These are phyloP conservation scores for Solanum corneliomulleri DNA, from an alignment of 257 asterid genomes.

Conservation along the genomic window DNA sequence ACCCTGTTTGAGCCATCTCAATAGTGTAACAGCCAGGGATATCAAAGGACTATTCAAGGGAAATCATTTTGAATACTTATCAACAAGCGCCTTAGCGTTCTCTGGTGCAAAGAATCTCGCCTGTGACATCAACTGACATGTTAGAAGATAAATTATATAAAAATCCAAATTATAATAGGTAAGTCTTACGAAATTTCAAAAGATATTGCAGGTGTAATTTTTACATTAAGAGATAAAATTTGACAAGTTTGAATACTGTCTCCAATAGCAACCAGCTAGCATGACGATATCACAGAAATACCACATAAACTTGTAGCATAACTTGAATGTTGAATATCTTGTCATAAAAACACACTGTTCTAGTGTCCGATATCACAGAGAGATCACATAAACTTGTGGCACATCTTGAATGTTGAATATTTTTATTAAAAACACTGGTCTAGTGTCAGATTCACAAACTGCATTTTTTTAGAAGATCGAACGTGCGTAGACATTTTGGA, in stretches of 20 bases:
- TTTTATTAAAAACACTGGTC: background rate
- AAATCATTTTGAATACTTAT: constrained; percentile 50
- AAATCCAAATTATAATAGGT: background rate
- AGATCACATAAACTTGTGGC: background rate
- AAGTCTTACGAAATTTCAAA: background rate
- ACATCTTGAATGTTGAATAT: background rate
- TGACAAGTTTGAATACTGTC: background rate
- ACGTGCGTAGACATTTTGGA: background rate
- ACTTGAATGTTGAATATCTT: background rate
- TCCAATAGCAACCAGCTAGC: background rate
- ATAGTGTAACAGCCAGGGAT: background rate
- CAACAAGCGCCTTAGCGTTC: constrained; percentile 62
- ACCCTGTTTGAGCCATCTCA: background rate
- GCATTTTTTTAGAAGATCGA: background rate
- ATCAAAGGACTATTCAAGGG: background rate
- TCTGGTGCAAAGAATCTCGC: constrained; percentile 86
- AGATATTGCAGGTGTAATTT: background rate
- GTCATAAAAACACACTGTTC: background rate
- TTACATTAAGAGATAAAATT: background rate
- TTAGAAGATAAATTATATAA: background rate
- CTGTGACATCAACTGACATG: constrained; percentile 21
- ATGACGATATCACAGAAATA: background rate
- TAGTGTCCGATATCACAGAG: background rate
- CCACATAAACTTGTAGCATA: background rate
- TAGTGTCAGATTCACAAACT: background rate